Evolutionary conservation across 1,284 basidiomycete species (phyloP).

Genomic region (Trametes versicolor): DNA sequence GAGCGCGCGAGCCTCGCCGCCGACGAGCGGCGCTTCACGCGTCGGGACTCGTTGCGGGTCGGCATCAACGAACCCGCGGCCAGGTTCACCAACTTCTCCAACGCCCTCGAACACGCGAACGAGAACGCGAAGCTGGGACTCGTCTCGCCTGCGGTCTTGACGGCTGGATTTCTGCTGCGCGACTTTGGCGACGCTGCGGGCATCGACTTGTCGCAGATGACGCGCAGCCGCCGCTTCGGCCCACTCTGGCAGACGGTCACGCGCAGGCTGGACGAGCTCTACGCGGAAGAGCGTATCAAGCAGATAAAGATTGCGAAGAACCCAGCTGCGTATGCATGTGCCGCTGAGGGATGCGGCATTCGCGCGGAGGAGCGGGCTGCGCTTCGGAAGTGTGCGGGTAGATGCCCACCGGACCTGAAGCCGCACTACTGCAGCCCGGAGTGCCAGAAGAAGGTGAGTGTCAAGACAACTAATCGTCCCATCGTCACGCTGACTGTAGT

Average conservation of each 20-base stretch:
- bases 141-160: background rate
- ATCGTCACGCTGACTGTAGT: background rate
- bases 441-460: slow-evolving; percentile 20
- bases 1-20: background rate
- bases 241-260: background rate
- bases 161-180: background rate
- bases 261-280: background rate
- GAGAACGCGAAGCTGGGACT: slow-evolving; percentile 1
- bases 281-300: slow-evolving; percentile 7
- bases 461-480: background rate
- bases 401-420: slow-evolving; percentile 18
- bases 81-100: background rate
- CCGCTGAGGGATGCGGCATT: slow-evolving; percentile 11
- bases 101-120: slow-evolving; percentile 5
- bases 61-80: background rate
- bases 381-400: slow-evolving; percentile 6
- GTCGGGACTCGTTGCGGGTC: background rate
- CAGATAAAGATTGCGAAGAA: background rate
- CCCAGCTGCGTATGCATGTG: slow-evolving; percentile 11
- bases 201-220: background rate
- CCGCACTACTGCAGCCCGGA: slow-evolving; percentile 22
- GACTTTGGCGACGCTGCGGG: slow-evolving; percentile 1
- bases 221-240: background rate
- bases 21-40: background rate
- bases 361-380: slow-evolving; percentile 2